Evolutionary conservation across 495 filamentous ascomycete genomes (phyloP), one percentile per base, ranked within the genome.

Genomic region (Penicillium antarcticum): DNA sequence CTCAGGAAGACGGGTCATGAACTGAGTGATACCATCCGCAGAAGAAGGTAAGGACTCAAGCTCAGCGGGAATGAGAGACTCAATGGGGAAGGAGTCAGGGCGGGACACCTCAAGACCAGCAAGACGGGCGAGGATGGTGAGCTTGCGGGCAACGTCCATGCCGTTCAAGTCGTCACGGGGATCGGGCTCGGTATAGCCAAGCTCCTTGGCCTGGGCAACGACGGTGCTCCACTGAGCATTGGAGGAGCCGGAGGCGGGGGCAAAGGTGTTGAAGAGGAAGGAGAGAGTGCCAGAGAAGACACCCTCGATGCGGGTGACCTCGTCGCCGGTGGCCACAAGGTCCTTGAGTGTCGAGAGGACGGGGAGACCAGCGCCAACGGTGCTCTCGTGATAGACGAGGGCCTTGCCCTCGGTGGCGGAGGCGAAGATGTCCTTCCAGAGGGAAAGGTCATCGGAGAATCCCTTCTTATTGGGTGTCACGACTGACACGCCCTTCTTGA

Each of bases 401-500:
- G 90, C 89, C 24, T 84, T 84, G 0, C 76, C 80, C 46, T 73
- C 55, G 41, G 75, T 73, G 4, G 84, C 84, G 0, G 85, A 76
- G 14, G 73, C 62, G 64, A 92, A 90, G 61, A 97, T 96, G 40
- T 83, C 79, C 53, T 87, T 75, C 89, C 91, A 98, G 40, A 95
- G 73, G 47, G 79, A 71, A 45, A 87, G 79, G 29, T 79, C 80
- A 31, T 83, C 80, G 3, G 88, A 92, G 70, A 98, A 97, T 4
- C 87, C 92, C 70, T 97, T 97, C 76, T 98, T 98, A 78, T 96
- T 98, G 12, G 94, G 91, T 0, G 94, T 97, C 29, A 96, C 91
- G 65, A 97, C 81, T 58, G 80, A 88, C 71, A 98, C 86, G 10
- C 92, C 92, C 26, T 80, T 75, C 48, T 76, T 74, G 50, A 98